Conservation (phyloP, 1,139 yeast species). For the Lodderomyces margitis region DNA sequence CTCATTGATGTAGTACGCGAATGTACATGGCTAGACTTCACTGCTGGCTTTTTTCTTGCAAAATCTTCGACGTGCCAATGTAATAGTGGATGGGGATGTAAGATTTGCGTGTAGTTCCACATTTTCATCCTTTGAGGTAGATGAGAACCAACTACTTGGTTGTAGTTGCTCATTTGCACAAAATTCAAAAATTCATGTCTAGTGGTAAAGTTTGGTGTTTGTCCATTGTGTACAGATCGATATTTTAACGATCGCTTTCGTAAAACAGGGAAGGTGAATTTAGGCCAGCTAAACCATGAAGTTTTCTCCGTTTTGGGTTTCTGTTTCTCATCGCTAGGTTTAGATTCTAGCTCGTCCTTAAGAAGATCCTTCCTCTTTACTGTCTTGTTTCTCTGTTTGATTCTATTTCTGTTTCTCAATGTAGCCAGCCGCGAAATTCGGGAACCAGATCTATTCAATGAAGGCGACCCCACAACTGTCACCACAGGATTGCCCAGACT, state of each 20-base stretch:
- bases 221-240: constrained; percentile 16
- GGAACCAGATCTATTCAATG: constrained; percentile 27
- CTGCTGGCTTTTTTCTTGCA: background rate
- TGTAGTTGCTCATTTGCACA: constrained; percentile 24
- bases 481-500: constrained; percentile 19
- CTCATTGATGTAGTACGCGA: constrained; percentile 7
- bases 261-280: constrained; percentile 36
- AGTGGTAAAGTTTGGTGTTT: constrained; percentile 25
- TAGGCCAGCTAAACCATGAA: constrained; percentile 8
- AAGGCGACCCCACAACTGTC: constrained; percentile 25
- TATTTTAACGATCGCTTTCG: constrained; percentile 35
- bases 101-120: constrained; percentile 22
- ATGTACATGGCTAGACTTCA: constrained; percentile 5
- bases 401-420: constrained; percentile 29
- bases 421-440: constrained; percentile 33
- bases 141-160: constrained; percentile 24
- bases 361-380: constrained; percentile 22
- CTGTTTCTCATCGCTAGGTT: background rate
- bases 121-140: constrained; percentile 30
- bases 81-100: constrained; percentile 23
- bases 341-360: background rate
- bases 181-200: constrained; percentile 27
- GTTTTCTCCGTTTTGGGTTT: background rate
- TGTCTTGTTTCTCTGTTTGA: constrained; percentile 32
- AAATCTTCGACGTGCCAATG: constrained; percentile 5